Base-by-base conservation (phyloP, 176 grass and related monocot species). In the Oryza punctata region DNA sequence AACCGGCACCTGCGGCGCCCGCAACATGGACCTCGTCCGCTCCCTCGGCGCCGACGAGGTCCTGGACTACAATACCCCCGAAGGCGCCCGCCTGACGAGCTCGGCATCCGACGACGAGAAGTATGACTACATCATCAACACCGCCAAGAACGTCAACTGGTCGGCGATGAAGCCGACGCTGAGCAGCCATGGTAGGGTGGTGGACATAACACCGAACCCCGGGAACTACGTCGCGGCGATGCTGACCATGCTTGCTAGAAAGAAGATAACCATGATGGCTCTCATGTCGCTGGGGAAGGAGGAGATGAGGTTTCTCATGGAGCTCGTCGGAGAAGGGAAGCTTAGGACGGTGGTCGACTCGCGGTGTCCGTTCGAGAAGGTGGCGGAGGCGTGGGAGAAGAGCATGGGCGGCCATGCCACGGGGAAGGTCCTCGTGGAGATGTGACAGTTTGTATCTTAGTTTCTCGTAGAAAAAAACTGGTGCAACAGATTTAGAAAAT, bases 301-400 rank as follows among this genome's bases (percentile, higher is more conserved):
- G 18, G 72, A 86, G 23, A 9, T 86, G 23, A 68, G 41, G 75
- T 67, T 90, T 21, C 11, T 90, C 50, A 18, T 86, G 18, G 65
- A 68, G 18, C 64, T 90, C 1, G 43, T 86, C 69, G 24, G 41
- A 40, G 78, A 90, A 38, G 70, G 77, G 41, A 90, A 82, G 47
- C 61, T 90, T 59, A 72, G 37, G 65, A 83, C 88, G 5, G 88
- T 85, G 2, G 28, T 83, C 32, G 78, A 90, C 49, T 90, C 88
- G 1, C 35, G 29, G 24, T 24, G 73, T 54, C 71, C 84, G 4
- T 90, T 86, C 0, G 78, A 73, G 35, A 72, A 67, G 47, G 83
- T 72, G 6, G 57, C 70, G 0, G 84, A 90, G 10, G 83, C 78
- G 4, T 90, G 88, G 88, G 54, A 69, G 15, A 87, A 83, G 78